phyloP scores from a whole-genome alignment of 768 basidiomycete species.

The Agrocybe praecox region DNA sequence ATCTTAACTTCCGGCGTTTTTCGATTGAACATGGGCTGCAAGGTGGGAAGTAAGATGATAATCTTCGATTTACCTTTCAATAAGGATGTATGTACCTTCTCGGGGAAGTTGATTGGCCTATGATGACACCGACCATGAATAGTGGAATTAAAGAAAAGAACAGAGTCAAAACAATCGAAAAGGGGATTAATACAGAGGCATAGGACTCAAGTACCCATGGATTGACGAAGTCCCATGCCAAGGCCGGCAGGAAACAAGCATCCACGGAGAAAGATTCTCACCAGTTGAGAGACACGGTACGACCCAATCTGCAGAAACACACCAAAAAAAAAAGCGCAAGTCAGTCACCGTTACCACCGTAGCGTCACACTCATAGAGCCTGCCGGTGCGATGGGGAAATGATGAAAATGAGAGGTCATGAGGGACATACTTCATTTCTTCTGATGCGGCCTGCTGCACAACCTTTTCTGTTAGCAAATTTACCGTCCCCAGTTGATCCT shows the following conservation, averaged over 20 bases:
- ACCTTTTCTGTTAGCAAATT: conserved; percentile 65
- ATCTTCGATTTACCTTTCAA: neutral
- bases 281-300: conserved; percentile 64
- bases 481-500: conserved; percentile 68
- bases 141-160: too few species aligned
- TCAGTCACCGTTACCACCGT: neutral
- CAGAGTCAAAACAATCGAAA: neutral
- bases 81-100: conserved; percentile 47
- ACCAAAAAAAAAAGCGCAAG: neutral
- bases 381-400: too few species aligned
- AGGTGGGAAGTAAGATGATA: neutral
- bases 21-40: conserved; percentile 58
- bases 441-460: conserved; percentile 56
- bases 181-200: neutral
- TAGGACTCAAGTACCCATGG: too few species aligned
- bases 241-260: too few species aligned
- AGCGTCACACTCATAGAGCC: neutral
- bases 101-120: conserved; percentile 72
- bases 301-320: conserved; percentile 43
- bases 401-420: too few species aligned
- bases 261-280: conserved; percentile 26
- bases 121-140: neutral
- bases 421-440: conserved; percentile 53
- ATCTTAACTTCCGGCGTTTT: conserved; percentile 55
- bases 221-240: too few species aligned